Conservation (phyloP, 805 yeast genomes). For the Metschnikowia bowlesiae region DNA sequence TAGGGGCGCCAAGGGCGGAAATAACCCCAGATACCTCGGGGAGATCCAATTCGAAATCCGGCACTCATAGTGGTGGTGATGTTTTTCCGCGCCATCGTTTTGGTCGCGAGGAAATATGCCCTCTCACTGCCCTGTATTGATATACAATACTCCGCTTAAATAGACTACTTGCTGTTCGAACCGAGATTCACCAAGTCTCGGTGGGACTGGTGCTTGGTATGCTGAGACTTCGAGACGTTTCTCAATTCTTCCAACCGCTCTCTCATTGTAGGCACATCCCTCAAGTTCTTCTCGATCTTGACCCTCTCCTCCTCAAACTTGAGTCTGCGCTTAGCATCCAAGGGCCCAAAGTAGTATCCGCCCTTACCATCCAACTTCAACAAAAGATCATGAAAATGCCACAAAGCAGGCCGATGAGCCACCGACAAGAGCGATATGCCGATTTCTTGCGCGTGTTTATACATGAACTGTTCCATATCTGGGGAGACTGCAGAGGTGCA, state of each 20-base stretch:
- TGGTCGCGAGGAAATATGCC: neutral
- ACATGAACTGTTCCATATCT: constrained; percentile 86
- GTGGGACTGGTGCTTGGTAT: constrained; percentile 30
- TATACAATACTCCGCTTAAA: neutral
- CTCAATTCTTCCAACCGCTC: constrained; percentile 64
- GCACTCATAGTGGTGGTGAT: neutral
- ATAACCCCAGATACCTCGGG: neutral
- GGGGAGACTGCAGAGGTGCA: constrained; percentile 94
- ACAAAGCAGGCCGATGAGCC: constrained; percentile 85
- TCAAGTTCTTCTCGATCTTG: constrained; percentile 60
- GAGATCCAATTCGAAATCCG: neutral
- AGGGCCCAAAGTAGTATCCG: constrained; percentile 52
- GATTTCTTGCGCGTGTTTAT: constrained; percentile 69
- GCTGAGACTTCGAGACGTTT: constrained; percentile 46
- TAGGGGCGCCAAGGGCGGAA: neutral
- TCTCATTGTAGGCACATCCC: constrained; percentile 64
- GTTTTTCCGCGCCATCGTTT: neutral
- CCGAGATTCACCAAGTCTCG: constrained; percentile 24
- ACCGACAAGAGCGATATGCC: constrained; percentile 84
- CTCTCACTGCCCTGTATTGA: no score
- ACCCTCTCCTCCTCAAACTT: constrained; percentile 74
- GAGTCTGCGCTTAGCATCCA: constrained; percentile 72
- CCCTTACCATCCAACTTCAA: constrained; percentile 86
- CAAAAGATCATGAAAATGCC: constrained; percentile 85
- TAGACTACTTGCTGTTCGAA: neutral